Evolutionary conservation across 306 rosid genomes (phyloP).

Genomic region (Nissolia schottii): DNA sequence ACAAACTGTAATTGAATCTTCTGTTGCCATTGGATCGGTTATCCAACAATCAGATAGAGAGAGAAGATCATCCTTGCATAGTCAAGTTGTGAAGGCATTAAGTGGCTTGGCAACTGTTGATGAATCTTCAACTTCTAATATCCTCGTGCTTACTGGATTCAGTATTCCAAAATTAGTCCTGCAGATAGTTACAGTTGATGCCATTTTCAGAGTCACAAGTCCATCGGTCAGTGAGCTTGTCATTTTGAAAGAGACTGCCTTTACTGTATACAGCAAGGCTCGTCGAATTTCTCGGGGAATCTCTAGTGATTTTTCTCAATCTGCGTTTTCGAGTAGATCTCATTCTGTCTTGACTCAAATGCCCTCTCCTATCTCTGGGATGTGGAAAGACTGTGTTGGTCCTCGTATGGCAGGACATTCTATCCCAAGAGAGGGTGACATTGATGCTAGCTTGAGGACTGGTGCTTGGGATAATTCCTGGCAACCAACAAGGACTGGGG

Average conservation of each 20-base stretch:
- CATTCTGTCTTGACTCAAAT: conserved; percentile 75
- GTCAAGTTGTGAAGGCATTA: conserved; percentile 91
- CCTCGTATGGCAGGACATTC: conserved; percentile 84
- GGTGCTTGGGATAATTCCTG: conserved; percentile 92
- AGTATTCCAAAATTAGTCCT: conserved; percentile 79
- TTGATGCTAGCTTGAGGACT: conserved; percentile 86
- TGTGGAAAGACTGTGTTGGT: conserved; percentile 95
- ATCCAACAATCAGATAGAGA: conserved; percentile 84
- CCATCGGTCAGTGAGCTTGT: conserved; percentile 85
- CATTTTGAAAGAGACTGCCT: conserved; percentile 88
- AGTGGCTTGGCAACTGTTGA: conserved; percentile 93
- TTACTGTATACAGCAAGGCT: conserved; percentile 91
- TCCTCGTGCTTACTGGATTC: conserved; percentile 81
- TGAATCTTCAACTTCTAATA: conserved; percentile 83
- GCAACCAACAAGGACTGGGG: conserved; percentile 79
- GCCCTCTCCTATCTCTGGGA: conserved; percentile 78
- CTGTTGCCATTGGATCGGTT: conserved; percentile 89
- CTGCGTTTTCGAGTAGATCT: conserved; percentile 66
- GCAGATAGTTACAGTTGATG: conserved; percentile 95
- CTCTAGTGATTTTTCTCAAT: conserved; percentile 56
- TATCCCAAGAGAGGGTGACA: conserved; percentile 92
- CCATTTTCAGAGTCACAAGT: conserved; percentile 87
- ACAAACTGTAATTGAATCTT: conserved; percentile 83
- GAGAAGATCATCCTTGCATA: conserved; percentile 68
- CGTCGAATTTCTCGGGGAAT: conserved; percentile 86